Evolutionary conservation across 176 grass and related monocot species (phyloP).

Genomic region (Carex cristatella): DNA sequence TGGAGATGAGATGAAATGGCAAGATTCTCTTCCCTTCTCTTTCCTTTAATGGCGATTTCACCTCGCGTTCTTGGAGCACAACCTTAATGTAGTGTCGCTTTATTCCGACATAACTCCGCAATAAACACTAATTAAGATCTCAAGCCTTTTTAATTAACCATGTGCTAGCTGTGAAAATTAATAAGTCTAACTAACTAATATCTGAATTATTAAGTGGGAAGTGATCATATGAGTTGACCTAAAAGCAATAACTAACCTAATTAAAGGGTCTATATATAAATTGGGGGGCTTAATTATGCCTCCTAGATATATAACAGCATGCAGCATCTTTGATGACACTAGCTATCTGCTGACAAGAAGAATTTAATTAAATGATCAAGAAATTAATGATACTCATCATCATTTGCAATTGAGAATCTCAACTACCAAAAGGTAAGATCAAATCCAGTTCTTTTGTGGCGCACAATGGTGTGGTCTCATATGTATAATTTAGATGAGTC

Average conservation of each 20-base stretch:
- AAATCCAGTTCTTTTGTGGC: not conserved
- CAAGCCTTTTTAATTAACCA: not conserved
- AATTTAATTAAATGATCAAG: not conserved
- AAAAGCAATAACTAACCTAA: constrained; percentile 9
- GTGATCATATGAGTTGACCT: not conserved
- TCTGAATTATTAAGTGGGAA: not conserved
- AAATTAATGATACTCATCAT: not conserved
- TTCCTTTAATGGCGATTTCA: too few relatives aligned
- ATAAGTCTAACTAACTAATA: not conserved
- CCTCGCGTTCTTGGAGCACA: too few relatives aligned
- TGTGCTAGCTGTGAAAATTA: not conserved
- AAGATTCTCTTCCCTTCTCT: too few relatives aligned
- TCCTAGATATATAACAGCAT: not conserved
- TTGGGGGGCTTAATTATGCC: not conserved
- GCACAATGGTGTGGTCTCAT: not conserved
- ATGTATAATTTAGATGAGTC: not conserved
- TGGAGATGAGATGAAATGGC: too few relatives aligned
- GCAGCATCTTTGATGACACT: constrained; percentile 2
- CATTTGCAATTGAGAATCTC: not conserved
- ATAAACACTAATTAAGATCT: too few relatives aligned
- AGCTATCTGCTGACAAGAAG: not conserved
- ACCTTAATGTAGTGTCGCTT: too few relatives aligned
- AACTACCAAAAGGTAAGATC: not conserved
- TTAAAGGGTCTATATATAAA: not conserved
- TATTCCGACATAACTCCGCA: too few relatives aligned